Evolutionary conservation across 2,329 filamentous ascomycete species (phyloP).

Genomic region (Talaromyces sp.): DNA sequence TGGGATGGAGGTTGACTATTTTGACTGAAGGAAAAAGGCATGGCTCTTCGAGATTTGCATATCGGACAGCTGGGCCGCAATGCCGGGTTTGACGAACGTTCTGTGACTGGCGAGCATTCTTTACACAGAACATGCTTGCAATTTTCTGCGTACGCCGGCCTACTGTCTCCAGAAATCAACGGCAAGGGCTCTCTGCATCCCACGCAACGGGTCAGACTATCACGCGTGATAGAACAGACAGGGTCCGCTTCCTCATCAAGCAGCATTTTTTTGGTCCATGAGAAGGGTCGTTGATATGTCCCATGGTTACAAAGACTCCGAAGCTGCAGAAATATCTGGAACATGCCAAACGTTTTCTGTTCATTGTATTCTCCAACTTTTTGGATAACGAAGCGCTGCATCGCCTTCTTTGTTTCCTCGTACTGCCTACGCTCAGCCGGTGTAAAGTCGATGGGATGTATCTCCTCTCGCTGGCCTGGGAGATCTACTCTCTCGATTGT

Average conservation of each 20-base stretch:
- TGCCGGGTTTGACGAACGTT: background rate
- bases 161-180: constrained; percentile 21
- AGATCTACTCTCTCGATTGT: constrained; percentile 24
- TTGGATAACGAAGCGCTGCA: constrained; percentile 40
- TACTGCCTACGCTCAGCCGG: constrained; percentile 34
- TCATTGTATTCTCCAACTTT: constrained; percentile 35
- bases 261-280: constrained; percentile 39
- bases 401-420: constrained; percentile 33
- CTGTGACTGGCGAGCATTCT: constrained; percentile 5
- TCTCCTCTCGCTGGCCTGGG: constrained; percentile 26
- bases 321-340: constrained; percentile 48
- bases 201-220: constrained; percentile 36
- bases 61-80: background rate
- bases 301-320: constrained; percentile 52
- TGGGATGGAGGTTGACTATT: constrained; percentile 14
- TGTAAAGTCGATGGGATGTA: constrained; percentile 34
- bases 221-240: constrained; percentile 16
- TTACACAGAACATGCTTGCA: constrained; percentile 35
- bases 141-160: constrained; percentile 23
- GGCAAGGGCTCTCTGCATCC: constrained; percentile 30
- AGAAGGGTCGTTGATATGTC: constrained; percentile 47
- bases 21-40: constrained; percentile 17
- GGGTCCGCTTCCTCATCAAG: constrained; percentile 30
- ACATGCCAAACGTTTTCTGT: constrained; percentile 43
- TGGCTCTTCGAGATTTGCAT: constrained; percentile 26